Percentiles rank a stretch among this genome's conserved stretches.
Conservation (phyloP, 768 basidiomycete genomes). For the Naganishia kalamii region DNA sequence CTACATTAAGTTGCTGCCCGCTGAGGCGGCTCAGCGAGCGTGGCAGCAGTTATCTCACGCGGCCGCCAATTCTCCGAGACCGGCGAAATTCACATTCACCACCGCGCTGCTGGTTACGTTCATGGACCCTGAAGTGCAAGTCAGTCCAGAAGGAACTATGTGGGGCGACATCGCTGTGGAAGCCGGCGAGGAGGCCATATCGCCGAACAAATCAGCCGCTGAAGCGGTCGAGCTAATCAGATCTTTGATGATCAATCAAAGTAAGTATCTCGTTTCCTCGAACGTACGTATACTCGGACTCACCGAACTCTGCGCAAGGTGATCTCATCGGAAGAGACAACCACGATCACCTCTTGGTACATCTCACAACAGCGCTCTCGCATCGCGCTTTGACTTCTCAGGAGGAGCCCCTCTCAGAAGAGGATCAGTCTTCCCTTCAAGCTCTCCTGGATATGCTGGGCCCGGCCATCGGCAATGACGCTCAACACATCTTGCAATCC, state of each 20-base stretch:
- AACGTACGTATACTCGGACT: not conserved
- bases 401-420: not conserved
- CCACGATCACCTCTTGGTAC: slow-evolving; percentile 32
- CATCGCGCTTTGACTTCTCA: not conserved
- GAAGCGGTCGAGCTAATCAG: slow-evolving; percentile 19
- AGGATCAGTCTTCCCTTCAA: not conserved
- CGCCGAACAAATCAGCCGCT: not conserved
- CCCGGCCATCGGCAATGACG: not conserved
- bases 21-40: not conserved
- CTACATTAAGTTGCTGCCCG: not conserved
- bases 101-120: slow-evolving; percentile 20
- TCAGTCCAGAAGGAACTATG: slow-evolving; percentile 18
- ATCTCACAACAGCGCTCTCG: slow-evolving; percentile 35
- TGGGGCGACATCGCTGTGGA: slow-evolving; percentile 33
- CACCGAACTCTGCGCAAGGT: not conserved
- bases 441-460: slow-evolving; percentile 2
- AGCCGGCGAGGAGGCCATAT: slow-evolving; percentile 33
- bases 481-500: not conserved
- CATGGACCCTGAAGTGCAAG: not conserved
- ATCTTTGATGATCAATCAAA: not conserved
- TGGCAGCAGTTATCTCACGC: slow-evolving; percentile 16
- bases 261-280: not conserved
- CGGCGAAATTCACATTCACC: slow-evolving; percentile 26
- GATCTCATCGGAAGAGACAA: slow-evolving; percentile 28
- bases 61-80: slow-evolving; percentile 6